These are phyloP conservation scores for Linnemannia elongata DNA, from an alignment of 192 early-diverging fungal genomes.

Conservation along the genomic window DNA sequence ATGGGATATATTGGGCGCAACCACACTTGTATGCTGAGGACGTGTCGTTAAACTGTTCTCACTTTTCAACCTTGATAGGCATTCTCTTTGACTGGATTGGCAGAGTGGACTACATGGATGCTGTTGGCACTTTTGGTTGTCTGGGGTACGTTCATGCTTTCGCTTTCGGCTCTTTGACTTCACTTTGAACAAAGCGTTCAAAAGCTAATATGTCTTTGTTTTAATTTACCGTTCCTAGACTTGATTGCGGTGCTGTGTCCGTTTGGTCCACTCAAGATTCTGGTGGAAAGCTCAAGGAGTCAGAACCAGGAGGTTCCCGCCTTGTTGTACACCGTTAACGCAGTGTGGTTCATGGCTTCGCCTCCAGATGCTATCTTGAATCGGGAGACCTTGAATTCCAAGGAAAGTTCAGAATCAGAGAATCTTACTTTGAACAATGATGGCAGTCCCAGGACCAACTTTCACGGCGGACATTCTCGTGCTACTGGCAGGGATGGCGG, in stretches of 20 bases:
- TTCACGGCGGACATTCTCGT: constrained; percentile 19
- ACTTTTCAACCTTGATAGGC: constrained; percentile 61
- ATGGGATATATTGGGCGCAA: neutral
- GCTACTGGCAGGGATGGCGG: constrained; percentile 34
- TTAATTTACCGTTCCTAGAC: constrained; percentile 60
- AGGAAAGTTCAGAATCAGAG: constrained; percentile 8
- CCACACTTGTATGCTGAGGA: neutral
- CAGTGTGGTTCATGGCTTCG: constrained; percentile 84
- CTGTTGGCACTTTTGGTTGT: constrained; percentile 81
- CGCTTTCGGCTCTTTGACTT: neutral
- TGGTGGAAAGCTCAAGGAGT: constrained; percentile 80
- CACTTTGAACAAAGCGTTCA: neutral
- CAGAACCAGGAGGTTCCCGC: constrained; percentile 86
- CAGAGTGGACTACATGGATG: constrained; percentile 89
- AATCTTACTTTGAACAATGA: neutral
- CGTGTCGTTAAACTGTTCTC: neutral
- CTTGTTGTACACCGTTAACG: constrained; percentile 78
- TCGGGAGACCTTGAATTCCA: constrained; percentile 5
- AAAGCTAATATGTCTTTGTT: neutral
- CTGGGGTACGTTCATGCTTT: constrained; percentile 74
- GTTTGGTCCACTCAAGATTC: constrained; percentile 85
- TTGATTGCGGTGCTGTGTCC: constrained; percentile 92
- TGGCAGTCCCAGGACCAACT: neutral
- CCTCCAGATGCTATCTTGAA: constrained; percentile 55
- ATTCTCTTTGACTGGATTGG: constrained; percentile 74